Evolutionary conservation across 352 stramenopile genomes (phyloP).

Genomic region (Nothophytophthora sp.): DNA sequence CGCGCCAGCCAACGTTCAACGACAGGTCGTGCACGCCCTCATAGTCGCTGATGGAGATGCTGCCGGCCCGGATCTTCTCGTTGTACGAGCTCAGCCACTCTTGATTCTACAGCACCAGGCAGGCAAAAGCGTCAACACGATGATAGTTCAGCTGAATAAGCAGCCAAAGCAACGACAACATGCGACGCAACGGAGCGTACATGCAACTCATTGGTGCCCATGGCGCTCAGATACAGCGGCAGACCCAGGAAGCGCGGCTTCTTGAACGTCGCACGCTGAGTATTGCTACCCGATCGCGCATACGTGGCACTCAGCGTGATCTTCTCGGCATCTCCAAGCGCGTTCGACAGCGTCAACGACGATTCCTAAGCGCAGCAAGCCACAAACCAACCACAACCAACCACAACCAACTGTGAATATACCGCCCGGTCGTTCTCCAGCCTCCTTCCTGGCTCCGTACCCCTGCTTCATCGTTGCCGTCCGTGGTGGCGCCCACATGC

Average conservation of each 20-base stretch:
- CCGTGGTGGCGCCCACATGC: constrained; percentile 81
- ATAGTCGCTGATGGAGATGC: constrained; percentile 87
- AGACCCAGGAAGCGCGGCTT: constrained; percentile 88
- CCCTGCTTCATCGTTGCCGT: constrained; percentile 84
- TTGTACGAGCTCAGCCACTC: constrained; percentile 90
- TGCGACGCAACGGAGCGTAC: constrained; percentile 21
- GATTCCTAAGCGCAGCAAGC: constrained; percentile 47
- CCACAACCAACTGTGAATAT: constrained; percentile 4
- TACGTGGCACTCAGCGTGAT: constrained; percentile 81
- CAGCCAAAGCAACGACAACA: background rate
- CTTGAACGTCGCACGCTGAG: constrained; percentile 80
- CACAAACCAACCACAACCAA: constrained; percentile 3
- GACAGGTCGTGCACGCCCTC: constrained; percentile 84
- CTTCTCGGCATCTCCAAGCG: constrained; percentile 84
- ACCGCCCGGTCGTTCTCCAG: background rate
- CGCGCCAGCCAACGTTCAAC: constrained; percentile 84
- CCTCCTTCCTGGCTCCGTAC: constrained; percentile 24
- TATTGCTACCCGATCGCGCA: constrained; percentile 84
- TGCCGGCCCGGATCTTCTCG: constrained; percentile 83
- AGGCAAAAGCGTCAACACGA: background rate
- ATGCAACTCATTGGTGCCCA: constrained; percentile 81
- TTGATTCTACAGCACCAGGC: constrained; percentile 50
- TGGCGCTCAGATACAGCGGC: constrained; percentile 76
- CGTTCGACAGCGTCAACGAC: constrained; percentile 83
- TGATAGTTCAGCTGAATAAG: background rate